phyloP scores from a whole-genome alignment of 2,329 filamentous ascomycete species.

The Alternaria novae-zelandiae region DNA sequence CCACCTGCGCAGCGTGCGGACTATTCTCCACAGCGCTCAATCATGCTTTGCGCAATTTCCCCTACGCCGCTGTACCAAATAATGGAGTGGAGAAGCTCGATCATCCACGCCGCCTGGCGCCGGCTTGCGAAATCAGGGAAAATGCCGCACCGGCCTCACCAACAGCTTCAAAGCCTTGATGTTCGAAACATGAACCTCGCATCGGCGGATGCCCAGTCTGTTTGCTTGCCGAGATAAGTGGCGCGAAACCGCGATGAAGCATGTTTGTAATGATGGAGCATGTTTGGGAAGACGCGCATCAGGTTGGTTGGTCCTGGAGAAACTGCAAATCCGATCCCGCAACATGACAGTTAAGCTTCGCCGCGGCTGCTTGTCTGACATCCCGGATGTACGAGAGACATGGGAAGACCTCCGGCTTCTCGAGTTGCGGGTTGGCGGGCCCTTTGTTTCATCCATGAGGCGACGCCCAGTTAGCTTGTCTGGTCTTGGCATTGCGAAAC shows the following conservation, averaged over 20 bases:
- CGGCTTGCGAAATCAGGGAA: not conserved
- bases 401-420: slow-evolving; percentile 1
- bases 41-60: not conserved
- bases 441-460: slow-evolving; percentile 27
- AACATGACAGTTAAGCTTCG: slow-evolving; percentile 34
- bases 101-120: not conserved
- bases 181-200: slow-evolving; percentile 14
- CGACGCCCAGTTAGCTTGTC: slow-evolving; percentile 20
- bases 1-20: not conserved
- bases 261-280: slow-evolving; percentile 5
- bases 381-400: slow-evolving; percentile 19
- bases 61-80: not conserved
- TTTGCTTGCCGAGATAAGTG: slow-evolving; percentile 5
- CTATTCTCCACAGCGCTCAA: not conserved
- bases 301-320: slow-evolving; percentile 8
- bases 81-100: not conserved
- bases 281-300: slow-evolving; percentile 8
- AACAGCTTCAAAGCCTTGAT: not conserved
- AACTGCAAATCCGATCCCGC: not conserved
- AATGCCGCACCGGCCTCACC: not conserved
- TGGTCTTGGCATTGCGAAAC: slow-evolving; percentile 37
- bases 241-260: slow-evolving; percentile 10
- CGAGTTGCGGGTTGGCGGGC: slow-evolving; percentile 14
- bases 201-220: slow-evolving; percentile 4
- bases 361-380: slow-evolving; percentile 30